Evolutionary conservation across 1,284 basidiomycete species (phyloP), one percentile per base, ranked within the genome.

Genomic region (Cerioporus squamosus): DNA sequence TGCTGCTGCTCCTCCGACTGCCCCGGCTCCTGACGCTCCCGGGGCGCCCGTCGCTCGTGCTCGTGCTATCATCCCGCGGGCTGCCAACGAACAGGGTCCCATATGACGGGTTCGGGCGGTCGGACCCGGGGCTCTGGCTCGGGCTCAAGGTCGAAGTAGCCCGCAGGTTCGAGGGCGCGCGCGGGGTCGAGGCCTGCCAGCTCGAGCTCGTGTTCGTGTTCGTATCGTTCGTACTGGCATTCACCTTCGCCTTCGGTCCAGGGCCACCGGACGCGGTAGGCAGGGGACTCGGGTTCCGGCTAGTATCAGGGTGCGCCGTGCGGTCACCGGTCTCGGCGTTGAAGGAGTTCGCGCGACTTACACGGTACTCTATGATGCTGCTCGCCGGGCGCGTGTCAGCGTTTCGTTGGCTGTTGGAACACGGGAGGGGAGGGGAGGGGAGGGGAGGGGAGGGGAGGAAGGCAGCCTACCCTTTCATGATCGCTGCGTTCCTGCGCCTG

Each of bases 391-490:
- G 17, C 3, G 20, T 2, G 17, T 18, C 38, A 45, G n/a, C n/a
- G 17, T 9, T 9, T 36, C 18, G 7, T 36, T 33, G 26, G 9
- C 26, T 29, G n/a, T 29, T 29, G 26, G 26, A 9, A 29, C 9
- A 9, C 1, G 26, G 3, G 26, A 29, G 26, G 26, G 26, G 9
- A 6, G 26, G 26, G 26, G 9, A 5, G 26, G 26, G n/a, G n/a
- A n/a, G n/a, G 26, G 3, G 26, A 29, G 26, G 26, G 26, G 9
- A 6, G 26, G 26, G 26, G 9, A 5, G 26, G 26, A n/a, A n/a
- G n/a, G n/a, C n/a, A n/a, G 74, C 80, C 42, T 29, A 90, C 89
- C 91, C 91, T 68, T 88, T 82, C 93, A 95, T 95, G 53, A 94
- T 81, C 9, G 86, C 82, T 9, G 89, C 83, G 8, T 87, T 92